Evolutionary conservation across 2,329 filamentous ascomycete genomes (phyloP).

Genomic region (Paraphaeosphaeria sporulosa): DNA sequence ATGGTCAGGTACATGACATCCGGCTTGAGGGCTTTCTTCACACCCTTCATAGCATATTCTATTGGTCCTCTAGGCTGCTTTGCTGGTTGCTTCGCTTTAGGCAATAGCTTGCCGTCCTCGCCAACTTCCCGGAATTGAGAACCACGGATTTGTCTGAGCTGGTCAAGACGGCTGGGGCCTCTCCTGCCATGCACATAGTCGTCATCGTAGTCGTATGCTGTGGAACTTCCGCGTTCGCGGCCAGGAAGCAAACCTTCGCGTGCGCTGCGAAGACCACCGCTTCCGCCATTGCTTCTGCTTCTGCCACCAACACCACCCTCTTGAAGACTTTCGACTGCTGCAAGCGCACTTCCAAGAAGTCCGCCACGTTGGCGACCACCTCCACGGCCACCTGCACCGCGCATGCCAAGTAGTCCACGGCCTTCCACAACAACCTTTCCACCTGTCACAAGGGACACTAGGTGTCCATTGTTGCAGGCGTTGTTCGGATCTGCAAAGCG

Average conservation of each 20-base stretch:
- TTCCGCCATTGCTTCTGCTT: neutral
- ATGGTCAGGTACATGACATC: constrained; percentile 35
- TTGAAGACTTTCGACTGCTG: neutral
- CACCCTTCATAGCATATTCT: constrained; percentile 16
- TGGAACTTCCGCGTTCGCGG: neutral
- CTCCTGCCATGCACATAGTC: neutral
- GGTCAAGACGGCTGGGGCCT: neutral
- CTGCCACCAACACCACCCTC: constrained; percentile 1
- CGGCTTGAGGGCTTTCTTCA: constrained; percentile 23
- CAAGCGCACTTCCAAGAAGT: neutral
- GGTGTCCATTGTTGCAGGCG: constrained; percentile 58
- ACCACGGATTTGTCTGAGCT: neutral
- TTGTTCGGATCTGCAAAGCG: constrained; percentile 62
- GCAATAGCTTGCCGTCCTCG: constrained; percentile 24
- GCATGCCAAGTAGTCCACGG: constrained; percentile 11
- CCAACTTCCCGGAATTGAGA: constrained; percentile 17
- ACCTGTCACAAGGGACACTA: constrained; percentile 54
- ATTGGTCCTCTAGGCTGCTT: constrained; percentile 16
- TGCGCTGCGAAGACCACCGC: neutral
- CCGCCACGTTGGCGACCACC: constrained; percentile 5
- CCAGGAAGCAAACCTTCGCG: neutral
- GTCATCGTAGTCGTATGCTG: neutral
- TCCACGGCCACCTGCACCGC: neutral
- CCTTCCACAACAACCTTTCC: constrained; percentile 21
- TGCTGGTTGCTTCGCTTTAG: constrained; percentile 16